These are phyloP conservation scores for Tuber brumale DNA, from an alignment of 495 filamentous ascomycete species.

Conservation along the genomic window DNA sequence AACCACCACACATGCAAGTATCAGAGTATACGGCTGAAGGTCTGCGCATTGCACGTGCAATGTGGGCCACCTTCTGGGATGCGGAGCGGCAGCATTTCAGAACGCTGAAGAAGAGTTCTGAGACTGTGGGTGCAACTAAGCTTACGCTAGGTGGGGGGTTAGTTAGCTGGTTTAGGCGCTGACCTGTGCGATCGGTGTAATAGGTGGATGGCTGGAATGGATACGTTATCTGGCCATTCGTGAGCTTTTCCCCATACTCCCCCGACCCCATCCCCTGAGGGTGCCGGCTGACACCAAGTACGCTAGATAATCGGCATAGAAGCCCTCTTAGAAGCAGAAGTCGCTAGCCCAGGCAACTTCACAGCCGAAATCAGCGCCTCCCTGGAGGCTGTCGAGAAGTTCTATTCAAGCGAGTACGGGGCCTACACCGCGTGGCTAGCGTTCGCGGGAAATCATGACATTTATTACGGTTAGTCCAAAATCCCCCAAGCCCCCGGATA, in stretches of 20 bases:
- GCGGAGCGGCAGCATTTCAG: slow-evolving; percentile 27
- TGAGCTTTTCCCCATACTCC: background rate
- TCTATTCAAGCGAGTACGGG: slow-evolving; percentile 11
- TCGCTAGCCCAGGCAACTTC: slow-evolving; percentile 21
- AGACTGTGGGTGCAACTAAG: slow-evolving; percentile 17
- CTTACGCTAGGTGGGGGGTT: background rate
- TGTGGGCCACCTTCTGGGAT: slow-evolving; percentile 32
- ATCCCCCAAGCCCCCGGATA: too few relatives aligned
- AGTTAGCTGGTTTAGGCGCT: background rate
- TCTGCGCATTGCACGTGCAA: slow-evolving; percentile 11
- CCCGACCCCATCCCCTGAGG: too few relatives aligned
- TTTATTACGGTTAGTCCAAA: slow-evolving; percentile 34
- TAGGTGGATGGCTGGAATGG: slow-evolving; percentile 29
- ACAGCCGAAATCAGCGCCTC: slow-evolving; percentile 19
- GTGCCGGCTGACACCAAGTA: background rate
- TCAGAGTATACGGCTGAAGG: slow-evolving; percentile 11
- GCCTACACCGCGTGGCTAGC: slow-evolving; percentile 38
- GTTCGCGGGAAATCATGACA: slow-evolving; percentile 25
- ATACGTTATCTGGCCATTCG: slow-evolving; percentile 33
- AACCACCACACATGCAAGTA: background rate
- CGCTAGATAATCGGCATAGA: slow-evolving; percentile 28
- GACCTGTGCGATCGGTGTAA: background rate
- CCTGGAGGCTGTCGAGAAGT: slow-evolving; percentile 31
- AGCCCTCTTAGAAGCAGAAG: slow-evolving; percentile 36
- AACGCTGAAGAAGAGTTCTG: slow-evolving; percentile 20